These are phyloP conservation scores for Camelina neglecta DNA, from an alignment of 345 rosid species.

Conservation along the genomic window DNA sequence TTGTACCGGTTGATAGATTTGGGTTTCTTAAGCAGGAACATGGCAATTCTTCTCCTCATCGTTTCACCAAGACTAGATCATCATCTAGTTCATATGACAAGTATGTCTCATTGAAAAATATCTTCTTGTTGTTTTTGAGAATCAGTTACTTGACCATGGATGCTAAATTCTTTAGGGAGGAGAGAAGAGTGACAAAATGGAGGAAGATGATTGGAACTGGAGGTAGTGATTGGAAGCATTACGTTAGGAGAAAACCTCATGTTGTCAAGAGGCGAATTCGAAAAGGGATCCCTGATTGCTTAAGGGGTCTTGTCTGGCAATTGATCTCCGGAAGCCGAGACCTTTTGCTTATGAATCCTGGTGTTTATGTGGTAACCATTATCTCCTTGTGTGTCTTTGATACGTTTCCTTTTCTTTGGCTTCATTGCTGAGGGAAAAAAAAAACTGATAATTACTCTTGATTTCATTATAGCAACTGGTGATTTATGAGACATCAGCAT, in stretches of 20 bases:
- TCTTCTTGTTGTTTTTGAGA: background rate
- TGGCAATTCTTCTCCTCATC: slow-evolving; percentile 56
- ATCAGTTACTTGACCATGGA: slow-evolving; percentile 24
- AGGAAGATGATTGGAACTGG: slow-evolving; percentile 98
- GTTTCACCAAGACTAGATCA: slow-evolving; percentile 58
- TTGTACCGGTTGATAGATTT: slow-evolving; percentile 68
- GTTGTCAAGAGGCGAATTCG: slow-evolving; percentile 86
- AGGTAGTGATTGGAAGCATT: slow-evolving; percentile 98
- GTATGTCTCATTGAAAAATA: slow-evolving; percentile 42
- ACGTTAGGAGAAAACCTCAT: slow-evolving; percentile 79
- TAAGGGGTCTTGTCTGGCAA: slow-evolving; percentile 99
- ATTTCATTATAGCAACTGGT: slow-evolving; percentile 78
- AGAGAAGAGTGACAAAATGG: slow-evolving; percentile 88
- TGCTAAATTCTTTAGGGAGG: slow-evolving; percentile 59
- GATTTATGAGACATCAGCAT: slow-evolving; percentile 86
- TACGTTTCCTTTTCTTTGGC: slow-evolving; percentile 7
- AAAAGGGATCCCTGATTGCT: slow-evolving; percentile 96
- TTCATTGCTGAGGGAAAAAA: slow-evolving; percentile 6
- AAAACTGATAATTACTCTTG: background rate
- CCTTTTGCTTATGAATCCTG: slow-evolving; percentile 93
- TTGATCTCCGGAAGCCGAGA: slow-evolving; percentile 92
- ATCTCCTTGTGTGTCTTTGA: background rate
- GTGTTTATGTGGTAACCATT: slow-evolving; percentile 76
- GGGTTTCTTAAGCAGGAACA: slow-evolving; percentile 77
- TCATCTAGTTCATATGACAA: slow-evolving; percentile 57